A percentile compares a stretch with the other conserved stretches of the same genome.
These are phyloP conservation scores for Coelastrella sp. DNA, from an alignment of 139 green algal genomes.

Conservation along the genomic window DNA sequence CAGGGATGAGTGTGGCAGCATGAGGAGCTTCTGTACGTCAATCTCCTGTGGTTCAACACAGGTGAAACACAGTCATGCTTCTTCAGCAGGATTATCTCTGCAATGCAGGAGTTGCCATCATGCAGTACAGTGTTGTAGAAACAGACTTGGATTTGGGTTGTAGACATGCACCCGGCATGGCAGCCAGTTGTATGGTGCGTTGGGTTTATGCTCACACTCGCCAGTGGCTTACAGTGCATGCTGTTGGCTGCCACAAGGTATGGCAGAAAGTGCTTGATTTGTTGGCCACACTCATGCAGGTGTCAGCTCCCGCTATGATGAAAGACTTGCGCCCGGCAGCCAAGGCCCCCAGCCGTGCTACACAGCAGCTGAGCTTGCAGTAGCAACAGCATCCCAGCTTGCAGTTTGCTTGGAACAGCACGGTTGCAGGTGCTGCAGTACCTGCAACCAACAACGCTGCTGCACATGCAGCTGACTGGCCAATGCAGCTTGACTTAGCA, in stretches of 20 bases:
- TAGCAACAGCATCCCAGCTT: background rate
- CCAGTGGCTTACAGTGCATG: too few species aligned
- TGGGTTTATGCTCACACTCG: too few species aligned
- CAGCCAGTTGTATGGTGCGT: too few species aligned
- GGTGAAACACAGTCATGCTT: background rate
- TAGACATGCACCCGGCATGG: too few species aligned
- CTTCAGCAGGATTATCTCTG: background rate
- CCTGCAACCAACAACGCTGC: background rate
- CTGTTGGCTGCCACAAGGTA: too few species aligned
- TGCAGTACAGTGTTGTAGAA: too few species aligned
- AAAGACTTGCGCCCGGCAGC: constrained; percentile 12
- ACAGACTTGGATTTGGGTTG: too few species aligned
- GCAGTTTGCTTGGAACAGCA: background rate
- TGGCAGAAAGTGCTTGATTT: too few species aligned
- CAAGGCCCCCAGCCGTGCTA: background rate
- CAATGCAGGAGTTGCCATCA: too few species aligned
- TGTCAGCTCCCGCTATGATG: background rate
- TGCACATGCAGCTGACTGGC: background rate
- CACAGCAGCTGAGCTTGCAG: background rate
- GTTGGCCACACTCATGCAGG: background rate
- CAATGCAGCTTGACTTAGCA: background rate
- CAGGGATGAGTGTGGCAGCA: constrained; percentile 30
- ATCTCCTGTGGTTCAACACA: constrained; percentile 28
- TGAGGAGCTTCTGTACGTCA: constrained; percentile 31
- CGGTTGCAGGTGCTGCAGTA: background rate